These are phyloP conservation scores for Aspergillus ostianus DNA, from an alignment of 495 filamentous ascomycete genomes.

Conservation along the genomic window DNA sequence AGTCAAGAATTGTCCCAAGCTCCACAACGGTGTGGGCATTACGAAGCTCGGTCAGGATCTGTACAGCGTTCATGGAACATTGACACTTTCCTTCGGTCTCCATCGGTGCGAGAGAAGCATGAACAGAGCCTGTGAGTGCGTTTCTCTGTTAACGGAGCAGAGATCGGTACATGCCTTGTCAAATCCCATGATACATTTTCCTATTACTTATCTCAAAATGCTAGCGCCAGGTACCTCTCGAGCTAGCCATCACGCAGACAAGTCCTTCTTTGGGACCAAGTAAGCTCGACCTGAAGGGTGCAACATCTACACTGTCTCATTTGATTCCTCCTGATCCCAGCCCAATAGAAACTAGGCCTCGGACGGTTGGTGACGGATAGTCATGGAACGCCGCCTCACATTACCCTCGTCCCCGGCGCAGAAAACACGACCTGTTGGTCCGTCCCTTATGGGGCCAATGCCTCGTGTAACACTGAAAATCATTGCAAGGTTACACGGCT, in stretches of 20 bases:
- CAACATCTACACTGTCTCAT: constrained; percentile 1
- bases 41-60: constrained; percentile 28
- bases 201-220: background rate
- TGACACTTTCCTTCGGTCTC: constrained; percentile 19
- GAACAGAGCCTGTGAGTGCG: background rate
- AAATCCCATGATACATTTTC: background rate
- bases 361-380: constrained; percentile 8
- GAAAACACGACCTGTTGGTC: constrained; percentile 8
- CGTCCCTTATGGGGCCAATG: constrained; percentile 14
- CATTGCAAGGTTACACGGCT: constrained; percentile 16
- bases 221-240: background rate
- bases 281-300: constrained; percentile 8
- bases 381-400: constrained; percentile 19
- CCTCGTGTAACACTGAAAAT: constrained; percentile 20
- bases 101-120: constrained; percentile 10
- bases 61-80: constrained; percentile 25
- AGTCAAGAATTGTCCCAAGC: constrained; percentile 26
- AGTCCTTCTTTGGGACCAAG: background rate
- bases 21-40: constrained; percentile 30
- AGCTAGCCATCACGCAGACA: background rate
- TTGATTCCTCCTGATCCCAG: background rate
- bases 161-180: background rate
- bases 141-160: background rate
- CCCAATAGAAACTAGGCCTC: constrained; percentile 12
- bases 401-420: constrained; percentile 6